Evolutionary conservation across 345 rosid species (phyloP).

Genomic region (Carallia pectinifolia): DNA sequence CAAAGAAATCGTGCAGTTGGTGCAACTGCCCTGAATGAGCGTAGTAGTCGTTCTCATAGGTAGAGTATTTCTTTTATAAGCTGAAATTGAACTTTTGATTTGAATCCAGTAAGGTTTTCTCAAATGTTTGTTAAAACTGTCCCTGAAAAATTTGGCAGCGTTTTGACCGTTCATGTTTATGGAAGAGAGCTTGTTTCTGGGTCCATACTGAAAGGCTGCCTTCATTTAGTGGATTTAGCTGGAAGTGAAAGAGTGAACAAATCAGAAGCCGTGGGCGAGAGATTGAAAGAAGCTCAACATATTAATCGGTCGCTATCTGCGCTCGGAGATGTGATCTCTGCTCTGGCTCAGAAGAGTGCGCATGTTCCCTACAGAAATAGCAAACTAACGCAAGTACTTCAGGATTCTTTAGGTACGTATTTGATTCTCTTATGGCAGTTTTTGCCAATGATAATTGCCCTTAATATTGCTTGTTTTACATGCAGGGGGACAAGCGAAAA

Average conservation of each 20-base stretch:
- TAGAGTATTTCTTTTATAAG: conserved; percentile 16
- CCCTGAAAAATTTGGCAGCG: conserved; percentile 36
- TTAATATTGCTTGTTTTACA: too few relatives aligned
- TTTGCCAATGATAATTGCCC: neutral
- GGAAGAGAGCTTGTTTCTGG: conserved; percentile 86
- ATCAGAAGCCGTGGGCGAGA: conserved; percentile 94
- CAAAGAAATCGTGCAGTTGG: conserved; percentile 94
- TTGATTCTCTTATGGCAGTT: neutral
- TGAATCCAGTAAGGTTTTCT: neutral
- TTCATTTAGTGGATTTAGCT: conserved; percentile 95
- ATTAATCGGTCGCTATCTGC: conserved; percentile 93
- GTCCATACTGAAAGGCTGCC: conserved; percentile 78
- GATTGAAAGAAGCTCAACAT: conserved; percentile 97
- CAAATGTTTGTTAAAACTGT: neutral
- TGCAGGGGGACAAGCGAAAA: conserved; percentile 94
- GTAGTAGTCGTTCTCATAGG: conserved; percentile 99
- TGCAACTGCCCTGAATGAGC: conserved; percentile 90
- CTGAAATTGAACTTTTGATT: neutral
- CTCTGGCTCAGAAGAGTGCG: conserved; percentile 89
- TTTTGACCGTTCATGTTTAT: conserved; percentile 87
- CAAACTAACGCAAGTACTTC: conserved; percentile 95
- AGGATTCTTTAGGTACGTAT: conserved; percentile 81
- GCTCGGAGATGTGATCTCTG: conserved; percentile 90
- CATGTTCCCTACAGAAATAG: conserved; percentile 95
- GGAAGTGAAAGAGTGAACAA: conserved; percentile 98